Base-by-base conservation (phyloP, 371 early-diverging fungal genomes). In the Mucor saturninus region DNA sequence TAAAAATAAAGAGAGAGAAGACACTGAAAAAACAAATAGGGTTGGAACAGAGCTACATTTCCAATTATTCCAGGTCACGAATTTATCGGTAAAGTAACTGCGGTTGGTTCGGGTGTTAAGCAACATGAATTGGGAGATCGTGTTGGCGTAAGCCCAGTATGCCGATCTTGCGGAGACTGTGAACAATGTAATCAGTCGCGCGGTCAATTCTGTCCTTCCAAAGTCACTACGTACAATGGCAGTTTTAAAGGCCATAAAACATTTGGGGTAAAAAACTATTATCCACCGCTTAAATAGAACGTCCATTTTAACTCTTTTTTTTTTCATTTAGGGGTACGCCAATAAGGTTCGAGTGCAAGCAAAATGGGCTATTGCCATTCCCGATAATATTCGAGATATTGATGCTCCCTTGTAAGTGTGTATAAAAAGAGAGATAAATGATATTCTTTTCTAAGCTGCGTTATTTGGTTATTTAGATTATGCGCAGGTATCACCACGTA, bases 41-140 rank as follows among this genome's bases (percentile, higher is more conserved):
- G 79, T 13, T 79, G 79, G 79, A 68, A 72, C 39, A 59, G 79
- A 31, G 74, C 79, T 10, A 68, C 38, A 1, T 79, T 59, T 54
- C 92, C 92, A 2, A 75, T 86, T 21, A 83, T 92, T 54, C 83
- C 85, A 35, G 93, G 93, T n/a, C 93, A 93, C 68, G 91, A 91
- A 71, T 85, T 91, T 32, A 75, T 92, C 60, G 91, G 91, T 37
- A 75, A 67, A 45, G 78, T 91, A 8, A 77, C 84, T n/a, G 78
- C 80, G 5, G 69, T 75, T 15, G 91, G 91, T 14, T 62, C 56
- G 3, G 48, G 67, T 30, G 86, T 86, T 2, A 69, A 64, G 2
- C 54, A 82, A 10, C 59, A 86, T 35, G 52, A 74, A 26, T 61
- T 92, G 26, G 94, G 91, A 26, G 87, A 91, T 58, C 58, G 84